Percentiles rank a stretch among this genome's conserved stretches.
Conservation (phyloP, 169 alveolate species). For the Haemoproteus tartakovskyi region DNA sequence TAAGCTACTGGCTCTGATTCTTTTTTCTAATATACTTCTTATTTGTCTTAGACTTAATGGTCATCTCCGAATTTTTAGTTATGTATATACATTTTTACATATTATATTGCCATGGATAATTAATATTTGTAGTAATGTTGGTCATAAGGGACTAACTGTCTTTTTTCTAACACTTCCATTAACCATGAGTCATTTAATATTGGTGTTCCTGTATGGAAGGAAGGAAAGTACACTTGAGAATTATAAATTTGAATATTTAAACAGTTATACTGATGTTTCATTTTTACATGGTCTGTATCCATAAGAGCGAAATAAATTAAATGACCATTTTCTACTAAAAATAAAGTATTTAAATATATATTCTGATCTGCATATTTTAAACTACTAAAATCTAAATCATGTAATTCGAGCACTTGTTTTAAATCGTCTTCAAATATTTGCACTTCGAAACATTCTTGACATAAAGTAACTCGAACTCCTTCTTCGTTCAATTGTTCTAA, state of each 20-base stretch:
- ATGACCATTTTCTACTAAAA: slow-evolving; percentile 61
- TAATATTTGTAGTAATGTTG: slow-evolving; percentile 36
- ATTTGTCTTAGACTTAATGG: too few species aligned
- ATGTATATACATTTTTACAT: too few species aligned
- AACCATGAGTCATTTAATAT: slow-evolving; percentile 55
- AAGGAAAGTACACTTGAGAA: slow-evolving; percentile 27
- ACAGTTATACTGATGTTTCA: slow-evolving; percentile 35
- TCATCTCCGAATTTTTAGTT: too few species aligned
- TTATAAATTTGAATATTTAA: slow-evolving; percentile 21
- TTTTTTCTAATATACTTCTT: too few species aligned
- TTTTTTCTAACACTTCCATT: slow-evolving; percentile 16
- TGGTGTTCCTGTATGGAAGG: slow-evolving; percentile 28
- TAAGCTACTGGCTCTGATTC: too few species aligned
- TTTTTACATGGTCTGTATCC: slow-evolving; percentile 24
- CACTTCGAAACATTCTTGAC: slow-evolving; percentile 36
- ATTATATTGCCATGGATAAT: too few species aligned
- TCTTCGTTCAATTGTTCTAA: slow-evolving; percentile 7
- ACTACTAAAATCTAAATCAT: slow-evolving; percentile 6
- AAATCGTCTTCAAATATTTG: slow-evolving; percentile 18
- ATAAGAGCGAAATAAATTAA: slow-evolving; percentile 31
- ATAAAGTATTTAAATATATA: slow-evolving; percentile 25
- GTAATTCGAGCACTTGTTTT: slow-evolving; percentile 16
- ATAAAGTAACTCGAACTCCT: slow-evolving; percentile 16
- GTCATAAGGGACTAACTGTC: slow-evolving; percentile 14
- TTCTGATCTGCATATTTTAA: slow-evolving; percentile 10